Evolutionary conservation across 345 rosid species (phyloP), one percentile per base, ranked within the genome.

Genomic region (Gynandropsis gynandra): DNA sequence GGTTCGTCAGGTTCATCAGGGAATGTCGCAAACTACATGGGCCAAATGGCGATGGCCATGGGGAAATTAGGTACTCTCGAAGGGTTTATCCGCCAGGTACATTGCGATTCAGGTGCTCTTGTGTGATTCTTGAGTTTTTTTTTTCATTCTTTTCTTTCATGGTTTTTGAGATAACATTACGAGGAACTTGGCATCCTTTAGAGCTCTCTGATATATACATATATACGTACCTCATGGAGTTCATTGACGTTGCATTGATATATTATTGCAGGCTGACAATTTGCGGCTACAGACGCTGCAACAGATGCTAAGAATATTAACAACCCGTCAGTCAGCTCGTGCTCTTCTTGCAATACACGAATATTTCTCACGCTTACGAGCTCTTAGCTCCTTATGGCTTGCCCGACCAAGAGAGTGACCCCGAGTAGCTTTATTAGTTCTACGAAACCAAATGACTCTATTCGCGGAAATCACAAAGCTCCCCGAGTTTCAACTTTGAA

Each of bases 41-140:
- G 99, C 59, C 97, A 93, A 65, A 93, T 93, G 97, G 99, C 99
- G 33, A 93, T 93, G 99, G 99, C 97, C 32, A 93, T 93, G 99
- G 99, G 99, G 48, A 88, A 88, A 71, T 76, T 93, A 33, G 97
- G 94, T 13, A 93, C 94, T 7, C 93, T 93, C 0, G 97, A 93
- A 62, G 95, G 99, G 9, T 88, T 93, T 55, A 87, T 93, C 41
- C 85, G 92, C 37, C 94, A 92, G 96, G 98, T 92, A 72, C 58
- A 59, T 27, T 17, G 39, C 45, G 44, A 20, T 24, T 24, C 29
- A 24, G 29, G 2, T 24, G 29, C 29, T 24, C 29, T 24, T 24
- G 29, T 2, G 2, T 5, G 29, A 24, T 24, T 24, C 29, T 24
- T 2, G 5, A 24, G 29, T 24, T 2, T 24, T 5, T 2, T n/a